Conservation (phyloP, 345 rosid genomes). For the Atalantia buxifolia region DNA sequence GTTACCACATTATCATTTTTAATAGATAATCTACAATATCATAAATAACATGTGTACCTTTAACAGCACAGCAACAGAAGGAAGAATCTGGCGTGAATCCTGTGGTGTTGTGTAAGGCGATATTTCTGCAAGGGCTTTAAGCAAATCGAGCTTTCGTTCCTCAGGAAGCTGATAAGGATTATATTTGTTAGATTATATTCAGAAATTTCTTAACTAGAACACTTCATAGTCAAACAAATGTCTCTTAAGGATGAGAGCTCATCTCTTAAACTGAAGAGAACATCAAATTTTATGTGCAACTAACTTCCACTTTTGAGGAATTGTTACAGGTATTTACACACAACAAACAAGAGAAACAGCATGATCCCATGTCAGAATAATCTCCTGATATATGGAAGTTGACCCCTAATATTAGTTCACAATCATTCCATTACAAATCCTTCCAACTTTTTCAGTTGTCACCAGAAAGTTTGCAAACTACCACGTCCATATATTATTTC, state of each 20-base stretch:
- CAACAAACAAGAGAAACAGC: background rate
- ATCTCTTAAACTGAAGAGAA: background rate
- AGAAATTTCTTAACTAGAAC: background rate
- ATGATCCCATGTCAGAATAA: background rate
- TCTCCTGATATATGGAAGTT: background rate
- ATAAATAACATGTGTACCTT: slow-evolving; percentile 46
- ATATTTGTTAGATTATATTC: background rate
- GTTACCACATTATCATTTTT: background rate
- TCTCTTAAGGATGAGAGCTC: background rate
- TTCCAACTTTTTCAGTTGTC: background rate
- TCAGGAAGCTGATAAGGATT: slow-evolving; percentile 73
- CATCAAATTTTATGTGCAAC: background rate
- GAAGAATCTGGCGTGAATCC: slow-evolving; percentile 93
- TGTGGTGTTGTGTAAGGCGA: slow-evolving; percentile 87
- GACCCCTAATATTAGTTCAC: background rate
- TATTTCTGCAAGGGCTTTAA: slow-evolving; percentile 89
- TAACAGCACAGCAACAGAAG: slow-evolving; percentile 79
- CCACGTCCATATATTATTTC: background rate
- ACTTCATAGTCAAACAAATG: background rate
- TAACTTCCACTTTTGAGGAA: background rate
- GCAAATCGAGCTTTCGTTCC: slow-evolving; percentile 94
- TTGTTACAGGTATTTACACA: background rate
- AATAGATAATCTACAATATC: background rate
- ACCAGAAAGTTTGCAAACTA: background rate
- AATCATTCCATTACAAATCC: background rate